These are phyloP conservation scores for Nicotiana attenuata DNA, from an alignment of 257 asterid species.

Conservation along the genomic window DNA sequence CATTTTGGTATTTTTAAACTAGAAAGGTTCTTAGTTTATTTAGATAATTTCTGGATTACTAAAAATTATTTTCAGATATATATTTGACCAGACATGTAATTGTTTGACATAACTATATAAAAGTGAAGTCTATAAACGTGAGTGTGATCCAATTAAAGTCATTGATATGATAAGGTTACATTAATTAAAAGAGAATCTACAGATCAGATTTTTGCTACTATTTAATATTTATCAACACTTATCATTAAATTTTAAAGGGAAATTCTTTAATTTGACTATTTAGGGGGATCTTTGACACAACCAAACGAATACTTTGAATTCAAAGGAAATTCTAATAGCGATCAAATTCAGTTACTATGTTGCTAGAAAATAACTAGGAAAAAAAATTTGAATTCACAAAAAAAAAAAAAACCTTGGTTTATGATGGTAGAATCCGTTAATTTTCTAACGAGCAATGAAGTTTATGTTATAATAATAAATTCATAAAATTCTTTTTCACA, in stretches of 20 bases:
- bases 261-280: background rate
- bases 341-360: background rate
- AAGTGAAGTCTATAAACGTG: no score
- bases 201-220: no score
- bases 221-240: background rate
- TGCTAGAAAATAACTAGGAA: background rate
- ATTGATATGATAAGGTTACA: background rate
- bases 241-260: background rate
- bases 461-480: no score
- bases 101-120: no score
- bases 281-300: background rate
- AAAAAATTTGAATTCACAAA: background rate
- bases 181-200: background rate
- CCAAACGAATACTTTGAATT: background rate
- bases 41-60: background rate
- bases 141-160: background rate
- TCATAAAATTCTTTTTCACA: no score
- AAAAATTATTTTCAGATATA: no score
- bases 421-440: background rate
- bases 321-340: background rate
- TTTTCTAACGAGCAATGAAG: no score
- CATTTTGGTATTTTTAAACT: background rate
- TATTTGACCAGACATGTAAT: no score
- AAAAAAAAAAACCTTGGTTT: background rate
- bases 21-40: no score